A percentile compares a stretch with the other conserved stretches of the same genome.
phyloP scores from a whole-genome alignment of 306 rosid genomes.

The Pyrus communis region DNA sequence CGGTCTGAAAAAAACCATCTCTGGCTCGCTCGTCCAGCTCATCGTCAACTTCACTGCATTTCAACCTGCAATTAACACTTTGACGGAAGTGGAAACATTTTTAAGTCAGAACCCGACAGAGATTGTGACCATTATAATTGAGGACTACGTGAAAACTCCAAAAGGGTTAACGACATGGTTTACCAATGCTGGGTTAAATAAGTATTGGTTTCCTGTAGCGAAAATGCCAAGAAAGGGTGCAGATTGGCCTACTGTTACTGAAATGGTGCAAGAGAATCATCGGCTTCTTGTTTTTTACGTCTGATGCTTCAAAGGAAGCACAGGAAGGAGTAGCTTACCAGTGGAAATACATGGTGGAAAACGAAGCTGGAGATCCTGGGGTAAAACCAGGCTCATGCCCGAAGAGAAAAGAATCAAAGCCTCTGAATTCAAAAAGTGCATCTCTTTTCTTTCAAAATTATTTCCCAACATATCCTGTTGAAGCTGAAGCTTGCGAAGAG shows the following conservation, averaged over 20 bases:
- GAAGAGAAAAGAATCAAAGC: conserved; percentile 81
- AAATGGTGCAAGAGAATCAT: conserved; percentile 73
- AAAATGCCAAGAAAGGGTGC: conserved; percentile 74
- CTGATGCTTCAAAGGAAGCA: conserved; percentile 75
- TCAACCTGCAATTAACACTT: conserved; percentile 89
- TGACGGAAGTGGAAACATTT: conserved; percentile 87
- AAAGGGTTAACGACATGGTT: conserved; percentile 72
- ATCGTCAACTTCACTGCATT: too few relatives aligned
- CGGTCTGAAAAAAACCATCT: too few relatives aligned
- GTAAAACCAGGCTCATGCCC: conserved; percentile 67
- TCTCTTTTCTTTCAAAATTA: conserved; percentile 82
- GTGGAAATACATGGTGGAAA: conserved; percentile 93
- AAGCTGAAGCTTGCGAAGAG: conserved; percentile 92
- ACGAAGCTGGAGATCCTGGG: conserved; percentile 99
- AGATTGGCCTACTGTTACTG: conserved; percentile 85
- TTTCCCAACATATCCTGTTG: conserved; percentile 90
- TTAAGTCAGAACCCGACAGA: conserved; percentile 64
- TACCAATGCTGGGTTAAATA: conserved; percentile 57
- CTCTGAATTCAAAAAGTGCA: conserved; percentile 53
- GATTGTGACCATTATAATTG: conserved; percentile 82
- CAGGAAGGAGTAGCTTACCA: conserved; percentile 94
- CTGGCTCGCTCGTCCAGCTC: too few relatives aligned
- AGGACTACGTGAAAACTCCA: conserved; percentile 81
- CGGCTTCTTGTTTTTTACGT: conserved; percentile 93
- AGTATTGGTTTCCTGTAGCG: conserved; percentile 81